phyloP scores from a whole-genome alignment of 2,329 filamentous ascomycete species.

The Monilinia polystroma region DNA sequence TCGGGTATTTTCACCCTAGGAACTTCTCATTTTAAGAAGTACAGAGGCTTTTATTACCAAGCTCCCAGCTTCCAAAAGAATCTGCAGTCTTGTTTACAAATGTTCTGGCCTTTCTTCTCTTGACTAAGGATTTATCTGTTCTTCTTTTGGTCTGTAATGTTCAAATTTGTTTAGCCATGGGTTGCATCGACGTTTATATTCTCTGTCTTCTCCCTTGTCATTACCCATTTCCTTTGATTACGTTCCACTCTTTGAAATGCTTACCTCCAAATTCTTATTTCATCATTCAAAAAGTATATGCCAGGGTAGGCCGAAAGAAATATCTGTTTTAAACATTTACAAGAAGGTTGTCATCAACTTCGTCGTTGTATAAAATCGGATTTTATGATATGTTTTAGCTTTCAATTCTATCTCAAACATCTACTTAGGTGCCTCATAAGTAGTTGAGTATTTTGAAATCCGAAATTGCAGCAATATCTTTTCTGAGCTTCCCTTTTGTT shows the following conservation, averaged over 20 bases:
- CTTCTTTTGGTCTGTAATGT: not conserved
- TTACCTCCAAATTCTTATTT: not conserved
- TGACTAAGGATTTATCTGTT: not conserved
- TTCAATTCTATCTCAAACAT: slow-evolving; percentile 13
- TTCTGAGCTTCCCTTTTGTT: not conserved
- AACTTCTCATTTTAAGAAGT: not conserved
- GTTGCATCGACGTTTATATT: not conserved
- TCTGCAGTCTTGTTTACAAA: too few relatives aligned
- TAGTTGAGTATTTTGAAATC: slow-evolving; percentile 7
- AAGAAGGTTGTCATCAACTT: not conserved
- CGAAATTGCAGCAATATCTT: slow-evolving; percentile 1
- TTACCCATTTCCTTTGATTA: not conserved
- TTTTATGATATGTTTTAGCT: not conserved
- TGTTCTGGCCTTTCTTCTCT: not conserved
- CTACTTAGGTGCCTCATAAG: slow-evolving; percentile 3
- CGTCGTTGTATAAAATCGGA: not conserved
- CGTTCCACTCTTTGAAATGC: not conserved
- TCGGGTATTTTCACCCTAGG: not conserved
- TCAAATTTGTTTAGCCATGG: not conserved
- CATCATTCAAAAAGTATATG: not conserved
- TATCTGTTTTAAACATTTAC: not conserved
- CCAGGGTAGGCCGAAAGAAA: not conserved
- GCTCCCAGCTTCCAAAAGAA: too few relatives aligned
- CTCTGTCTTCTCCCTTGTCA: too few relatives aligned
- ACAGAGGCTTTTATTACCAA: too few relatives aligned